Evolutionary conservation across 768 basidiomycete genomes (phyloP), one percentile per base, ranked within the genome.

Genomic region (Hygrocybe punicea): DNA sequence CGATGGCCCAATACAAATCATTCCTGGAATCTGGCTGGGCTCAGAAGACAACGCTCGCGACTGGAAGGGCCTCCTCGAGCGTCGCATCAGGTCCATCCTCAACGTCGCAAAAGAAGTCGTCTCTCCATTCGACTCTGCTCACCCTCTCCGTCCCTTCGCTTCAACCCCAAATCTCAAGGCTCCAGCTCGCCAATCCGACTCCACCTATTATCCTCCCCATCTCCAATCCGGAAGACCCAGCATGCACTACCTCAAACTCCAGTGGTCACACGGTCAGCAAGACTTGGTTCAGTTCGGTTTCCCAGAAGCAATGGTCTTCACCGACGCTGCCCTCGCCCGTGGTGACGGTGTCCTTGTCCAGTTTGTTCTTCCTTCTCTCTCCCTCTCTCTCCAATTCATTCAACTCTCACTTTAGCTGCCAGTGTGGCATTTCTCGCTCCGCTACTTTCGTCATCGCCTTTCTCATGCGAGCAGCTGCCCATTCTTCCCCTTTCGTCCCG

Each of bases 261-360:
- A 81, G 51, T 96, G 93, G 94, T 93, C 91, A 21, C 93, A 96
- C 67, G 93, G 93, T n/a, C 91, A 95, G 72, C 81, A 88, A 55
- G 88, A 96, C 69, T 83, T 96, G 37, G 91, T 93, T 62, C 72
- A 83, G 2, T 73, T 82, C 39, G 92, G 91, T 48, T 93, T 94
- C 71, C 83, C 84, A 51, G 80, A 77, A 7, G 93, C 87, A 5
- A 91, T 94, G 84, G 71, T 80, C 17, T 95, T 93, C 60, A 81
- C 88, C 56, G 93, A 94, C 69, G 81, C 83, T 34, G 86, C 89
- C 47, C 71, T 92, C 53, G 77, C 80, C 53, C 85, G 88, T 62
- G 84, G 84, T 53, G 89, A 91, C 59, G 88, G 89, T 60, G 82
- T 93, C 56, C 79, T 93, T 59, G 84, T 93, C 55, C 92, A 93